Conservation (phyloP, 176 grass and related monocot genomes). For the Puya raimondii region DNA sequence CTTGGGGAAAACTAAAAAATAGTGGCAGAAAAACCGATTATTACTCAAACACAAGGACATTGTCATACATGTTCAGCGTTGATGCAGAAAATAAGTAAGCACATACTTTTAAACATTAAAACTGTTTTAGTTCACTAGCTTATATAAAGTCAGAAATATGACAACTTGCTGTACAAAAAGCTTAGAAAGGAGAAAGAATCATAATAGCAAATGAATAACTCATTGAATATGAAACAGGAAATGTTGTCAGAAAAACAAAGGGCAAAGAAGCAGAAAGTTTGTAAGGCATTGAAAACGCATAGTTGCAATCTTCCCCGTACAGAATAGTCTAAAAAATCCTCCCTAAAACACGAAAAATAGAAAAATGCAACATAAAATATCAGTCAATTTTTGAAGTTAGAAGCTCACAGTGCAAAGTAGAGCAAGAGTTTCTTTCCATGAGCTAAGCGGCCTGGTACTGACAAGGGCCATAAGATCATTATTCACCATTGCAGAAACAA, state of each 20-base stretch:
- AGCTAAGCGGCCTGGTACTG: conserved; percentile 82
- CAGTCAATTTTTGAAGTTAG: background rate
- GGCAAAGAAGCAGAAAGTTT: too few species aligned
- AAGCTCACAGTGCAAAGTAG: conserved; percentile 90
- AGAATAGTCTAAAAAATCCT: too few species aligned
- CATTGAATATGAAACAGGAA: too few species aligned
- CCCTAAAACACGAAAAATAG: background rate
- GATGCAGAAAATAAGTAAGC: too few species aligned
- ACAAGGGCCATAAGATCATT: conserved; percentile 88
- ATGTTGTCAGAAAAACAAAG: too few species aligned
- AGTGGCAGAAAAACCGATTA: background rate
- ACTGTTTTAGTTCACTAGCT: too few species aligned
- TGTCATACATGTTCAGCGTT: too few species aligned
- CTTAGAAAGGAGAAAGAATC: background rate
- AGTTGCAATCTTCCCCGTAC: too few species aligned
- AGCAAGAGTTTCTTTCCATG: conserved; percentile 97
- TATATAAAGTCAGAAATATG: too few species aligned
- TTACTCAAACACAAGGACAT: background rate
- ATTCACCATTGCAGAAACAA: conserved; percentile 91
- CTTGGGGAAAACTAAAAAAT: conserved; percentile 56
- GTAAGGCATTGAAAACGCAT: too few species aligned
- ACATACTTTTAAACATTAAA: too few species aligned
- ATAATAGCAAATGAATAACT: background rate
- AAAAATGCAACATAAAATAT: conserved; percentile 15
- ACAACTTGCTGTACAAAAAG: too few species aligned